Base-by-base conservation (phyloP, 2,329 filamentous ascomycete species). In the Cryoendolithus antarcticus region DNA sequence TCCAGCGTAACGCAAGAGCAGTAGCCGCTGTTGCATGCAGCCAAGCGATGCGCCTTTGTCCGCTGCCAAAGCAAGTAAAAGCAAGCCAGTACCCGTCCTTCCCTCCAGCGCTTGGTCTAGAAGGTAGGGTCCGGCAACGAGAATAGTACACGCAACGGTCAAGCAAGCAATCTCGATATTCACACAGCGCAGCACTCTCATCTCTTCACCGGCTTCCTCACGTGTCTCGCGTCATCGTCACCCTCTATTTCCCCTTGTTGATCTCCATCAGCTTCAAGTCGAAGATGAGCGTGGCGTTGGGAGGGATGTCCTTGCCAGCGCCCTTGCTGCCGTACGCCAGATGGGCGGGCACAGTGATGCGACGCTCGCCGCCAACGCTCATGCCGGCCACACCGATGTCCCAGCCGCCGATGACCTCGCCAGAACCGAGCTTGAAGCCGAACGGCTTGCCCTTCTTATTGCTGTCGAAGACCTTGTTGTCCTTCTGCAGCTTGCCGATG, bases 391-490 rank as follows among this genome's bases (percentile, higher is more conserved):
- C 71, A 66, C 91, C 91, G 49, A 96, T 76, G 62, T 98, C 93
- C 93, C 91, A 96, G 52, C 91, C 91, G 75, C 93, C 91, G 71
- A 98, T 98, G 56, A 98, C 93, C 64, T 96, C 85, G 45, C 88
- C 88, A 60, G 80, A 77, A 52, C 91, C 93, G 45, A 93, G 78
- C 72, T 89, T 93, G 77, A 96, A 96, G 51, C 74, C 75, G 70
- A 98, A 98, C 42, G 93, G 89, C 71, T 93, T 88, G 56, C 91
- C 91, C 71, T 93, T 95, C 75, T 96, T 98, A 75, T 98, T 96
- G 64, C 82, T 74, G 66, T 96, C 89, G 58, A 98, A 98, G 51
- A 93, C 79, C 70, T 95, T 93, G 65, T 86, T 86, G 64, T 93
- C 82, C 58, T 80, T 75, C 46, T 91, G 46, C 40, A 71, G 82